Percentiles rank a stretch among this genome's conserved stretches.
Evolutionary conservation across 1,284 basidiomycete genomes (phyloP).

Genomic region (Sphagnurus paluster): DNA sequence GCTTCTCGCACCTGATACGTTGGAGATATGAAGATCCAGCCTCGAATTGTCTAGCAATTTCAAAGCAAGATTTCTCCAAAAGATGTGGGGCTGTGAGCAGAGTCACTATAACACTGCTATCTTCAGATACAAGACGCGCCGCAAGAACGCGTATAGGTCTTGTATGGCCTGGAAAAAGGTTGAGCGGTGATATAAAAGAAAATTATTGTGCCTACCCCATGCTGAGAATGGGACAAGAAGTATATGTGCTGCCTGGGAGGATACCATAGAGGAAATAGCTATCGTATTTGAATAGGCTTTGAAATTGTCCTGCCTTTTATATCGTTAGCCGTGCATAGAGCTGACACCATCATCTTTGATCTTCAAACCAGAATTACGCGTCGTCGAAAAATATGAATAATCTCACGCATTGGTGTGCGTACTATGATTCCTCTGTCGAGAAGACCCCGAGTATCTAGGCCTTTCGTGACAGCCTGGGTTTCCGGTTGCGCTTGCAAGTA

Average conservation of each 20-base stretch:
- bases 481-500: too few relatives aligned
- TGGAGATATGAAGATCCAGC: background rate
- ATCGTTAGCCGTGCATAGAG: too few relatives aligned
- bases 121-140: conserved; percentile 13
- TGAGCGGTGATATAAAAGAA: background rate
- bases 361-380: too few relatives aligned
- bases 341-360: too few relatives aligned
- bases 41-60: conserved; percentile 17
- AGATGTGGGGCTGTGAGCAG: conserved; percentile 13
- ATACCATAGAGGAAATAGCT: too few relatives aligned
- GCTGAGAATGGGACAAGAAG: conserved; percentile 9
- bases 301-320: too few relatives aligned
- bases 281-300: too few relatives aligned
- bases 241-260: background rate
- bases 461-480: too few relatives aligned
- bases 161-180: conserved; percentile 14
- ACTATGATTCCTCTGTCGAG: too few relatives aligned
- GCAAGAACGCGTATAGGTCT: conserved; percentile 19
- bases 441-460: too few relatives aligned
- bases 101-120: conserved; percentile 11
- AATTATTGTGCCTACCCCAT: conserved; percentile 9
- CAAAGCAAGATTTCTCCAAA: conserved; percentile 12
- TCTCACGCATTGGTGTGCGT: too few relatives aligned
- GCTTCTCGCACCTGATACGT: conserved; percentile 10
- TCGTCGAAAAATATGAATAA: too few relatives aligned